These are phyloP conservation scores for Arabidopsis hybrid DNA, from an alignment of 441 rosid genomes.

Conservation along the genomic window DNA sequence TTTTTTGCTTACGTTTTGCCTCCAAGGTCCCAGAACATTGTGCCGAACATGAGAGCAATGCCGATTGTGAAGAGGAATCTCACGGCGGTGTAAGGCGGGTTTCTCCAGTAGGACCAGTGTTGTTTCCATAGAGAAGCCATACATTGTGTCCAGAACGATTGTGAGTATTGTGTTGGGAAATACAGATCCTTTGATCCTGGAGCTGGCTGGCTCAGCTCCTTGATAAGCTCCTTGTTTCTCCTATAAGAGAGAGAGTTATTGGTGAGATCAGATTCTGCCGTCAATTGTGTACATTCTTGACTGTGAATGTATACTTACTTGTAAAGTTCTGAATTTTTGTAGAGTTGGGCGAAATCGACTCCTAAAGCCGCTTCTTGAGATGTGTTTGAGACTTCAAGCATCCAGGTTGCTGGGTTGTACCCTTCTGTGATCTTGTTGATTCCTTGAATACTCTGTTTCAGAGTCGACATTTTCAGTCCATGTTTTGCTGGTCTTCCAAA, in stretches of 20 bases:
- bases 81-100: conserved; percentile 80
- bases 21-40: conserved; percentile 84
- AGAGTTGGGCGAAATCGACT: conserved; percentile 64
- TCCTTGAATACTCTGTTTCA: conserved; percentile 62
- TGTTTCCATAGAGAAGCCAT: conserved; percentile 90
- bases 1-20: conserved; percentile 57
- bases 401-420: conserved; percentile 92
- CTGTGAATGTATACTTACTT: conserved; percentile 48
- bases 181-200: conserved; percentile 70
- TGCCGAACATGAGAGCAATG: conserved; percentile 71
- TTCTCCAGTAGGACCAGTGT: conserved; percentile 82
- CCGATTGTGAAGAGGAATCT: conserved; percentile 68
- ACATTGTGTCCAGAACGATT: conserved; percentile 65
- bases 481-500: conserved; percentile 9
- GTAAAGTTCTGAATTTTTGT: conserved; percentile 67
- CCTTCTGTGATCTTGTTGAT: conserved; percentile 74
- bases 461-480: conserved; percentile 20
- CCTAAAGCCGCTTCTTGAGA: conserved; percentile 68
- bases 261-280: conserved; percentile 17
- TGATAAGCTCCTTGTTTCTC: conserved; percentile 75
- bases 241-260: conserved; percentile 44
- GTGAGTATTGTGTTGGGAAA: conserved; percentile 68
- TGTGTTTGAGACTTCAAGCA: conserved; percentile 71
- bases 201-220: conserved; percentile 60
- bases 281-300: background rate